Evolutionary conservation across 1,139 yeast species (phyloP).

Genomic region (Zygoascus hellenicus): DNA sequence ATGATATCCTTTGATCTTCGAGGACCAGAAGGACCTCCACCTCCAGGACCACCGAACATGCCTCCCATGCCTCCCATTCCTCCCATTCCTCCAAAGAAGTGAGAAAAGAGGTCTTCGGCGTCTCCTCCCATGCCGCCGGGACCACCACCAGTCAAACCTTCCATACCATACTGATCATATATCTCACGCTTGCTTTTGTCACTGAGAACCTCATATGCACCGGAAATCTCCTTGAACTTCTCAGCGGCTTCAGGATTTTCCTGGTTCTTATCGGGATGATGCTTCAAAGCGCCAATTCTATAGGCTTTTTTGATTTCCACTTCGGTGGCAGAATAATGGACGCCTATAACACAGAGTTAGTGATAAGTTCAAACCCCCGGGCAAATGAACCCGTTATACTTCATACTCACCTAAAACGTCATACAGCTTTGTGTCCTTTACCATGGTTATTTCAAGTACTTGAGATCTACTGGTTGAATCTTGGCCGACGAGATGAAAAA

Average conservation of each 20-base stretch:
- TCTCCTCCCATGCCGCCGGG: conserved; percentile 57
- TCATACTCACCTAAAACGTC: conserved; percentile 53
- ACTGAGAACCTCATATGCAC: conserved; percentile 76
- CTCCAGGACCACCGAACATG: conserved; percentile 45
- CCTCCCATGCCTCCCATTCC: conserved; percentile 40
- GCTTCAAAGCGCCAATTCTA: conserved; percentile 85
- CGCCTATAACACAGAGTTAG: conserved; percentile 37
- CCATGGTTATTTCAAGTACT: conserved; percentile 47
- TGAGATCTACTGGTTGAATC: not conserved
- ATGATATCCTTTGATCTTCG: conserved; percentile 61
- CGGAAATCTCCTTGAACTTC: conserved; percentile 82
- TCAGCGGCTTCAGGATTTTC: conserved; percentile 88
- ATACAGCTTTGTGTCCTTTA: conserved; percentile 82
- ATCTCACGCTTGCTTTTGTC: conserved; percentile 84
- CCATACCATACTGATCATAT: conserved; percentile 89
- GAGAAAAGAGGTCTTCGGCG: conserved; percentile 86
- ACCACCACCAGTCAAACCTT: conserved; percentile 77
- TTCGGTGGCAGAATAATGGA: conserved; percentile 70
- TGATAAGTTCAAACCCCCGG: too few relatives aligned
- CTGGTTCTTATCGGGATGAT: conserved; percentile 92
- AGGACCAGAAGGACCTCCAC: conserved; percentile 78
- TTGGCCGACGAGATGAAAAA: not conserved
- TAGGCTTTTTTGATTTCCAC: conserved; percentile 90
- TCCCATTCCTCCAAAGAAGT: conserved; percentile 72
- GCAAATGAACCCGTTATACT: too few relatives aligned